These are phyloP conservation scores for Xanthoconium purpureum DNA, from an alignment of 768 basidiomycete species.

Conservation along the genomic window DNA sequence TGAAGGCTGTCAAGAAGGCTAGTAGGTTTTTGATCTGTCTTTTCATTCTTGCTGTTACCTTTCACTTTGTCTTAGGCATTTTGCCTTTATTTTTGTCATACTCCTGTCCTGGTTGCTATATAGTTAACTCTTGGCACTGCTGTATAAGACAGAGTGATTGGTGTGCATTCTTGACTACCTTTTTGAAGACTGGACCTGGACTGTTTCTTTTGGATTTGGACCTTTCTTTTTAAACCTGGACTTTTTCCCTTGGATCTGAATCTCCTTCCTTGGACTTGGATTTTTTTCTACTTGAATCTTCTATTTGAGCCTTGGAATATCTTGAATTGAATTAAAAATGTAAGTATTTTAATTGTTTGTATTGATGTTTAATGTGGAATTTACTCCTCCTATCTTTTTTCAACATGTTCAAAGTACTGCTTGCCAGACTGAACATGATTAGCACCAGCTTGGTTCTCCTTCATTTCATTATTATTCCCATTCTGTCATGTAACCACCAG, in stretches of 20 bases:
- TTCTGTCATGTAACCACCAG: too few relatives aligned
- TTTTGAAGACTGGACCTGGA: neutral
- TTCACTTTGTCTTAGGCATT: too few relatives aligned
- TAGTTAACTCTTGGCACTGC: neutral
- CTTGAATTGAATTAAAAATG: too few relatives aligned
- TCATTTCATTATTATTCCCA: too few relatives aligned
- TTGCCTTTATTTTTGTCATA: slow-evolving; percentile 2
- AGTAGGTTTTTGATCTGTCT: neutral
- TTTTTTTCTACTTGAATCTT: too few relatives aligned
- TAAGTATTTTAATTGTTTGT: too few relatives aligned
- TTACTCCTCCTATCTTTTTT: neutral
- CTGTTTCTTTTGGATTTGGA: neutral
- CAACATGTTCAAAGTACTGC: neutral
- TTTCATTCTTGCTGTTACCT: too few relatives aligned
- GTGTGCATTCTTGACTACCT: neutral
- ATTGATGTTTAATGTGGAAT: too few relatives aligned
- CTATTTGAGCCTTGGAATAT: too few relatives aligned
- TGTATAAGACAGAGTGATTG: neutral
- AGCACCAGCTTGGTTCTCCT: too few relatives aligned
- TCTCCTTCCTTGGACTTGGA: neutral
- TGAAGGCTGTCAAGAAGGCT: neutral
- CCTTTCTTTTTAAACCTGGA: too few relatives aligned
- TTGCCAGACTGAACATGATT: neutral
- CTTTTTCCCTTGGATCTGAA: neutral
- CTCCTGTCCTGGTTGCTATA: neutral